A percentile compares a stretch with the other conserved stretches of the same genome.
phyloP scores from a whole-genome alignment of 2,329 filamentous ascomycete species.

The Fusarium verrucosum region DNA sequence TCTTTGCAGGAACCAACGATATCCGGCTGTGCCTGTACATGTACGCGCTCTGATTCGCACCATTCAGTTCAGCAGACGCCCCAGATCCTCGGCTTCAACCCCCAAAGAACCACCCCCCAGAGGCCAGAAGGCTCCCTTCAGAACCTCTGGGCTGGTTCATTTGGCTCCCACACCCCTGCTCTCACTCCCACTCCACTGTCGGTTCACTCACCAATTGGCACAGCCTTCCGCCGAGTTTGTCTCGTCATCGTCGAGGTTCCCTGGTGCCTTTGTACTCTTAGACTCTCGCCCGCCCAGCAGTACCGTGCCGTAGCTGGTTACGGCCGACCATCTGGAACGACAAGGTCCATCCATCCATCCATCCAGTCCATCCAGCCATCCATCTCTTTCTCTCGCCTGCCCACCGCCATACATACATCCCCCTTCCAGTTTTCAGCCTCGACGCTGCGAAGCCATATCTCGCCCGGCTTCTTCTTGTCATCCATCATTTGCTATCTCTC shows the following conservation, averaged over 20 bases:
- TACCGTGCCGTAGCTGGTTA: constrained; percentile 32
- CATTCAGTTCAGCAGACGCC: constrained; percentile 23
- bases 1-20: constrained; percentile 31
- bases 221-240: constrained; percentile 39
- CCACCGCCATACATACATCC: constrained; percentile 41
- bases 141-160: constrained; percentile 34
- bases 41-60: constrained; percentile 18
- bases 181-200: constrained; percentile 35
- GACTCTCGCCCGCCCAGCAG: constrained; percentile 40
- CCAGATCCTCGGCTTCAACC: constrained; percentile 30
- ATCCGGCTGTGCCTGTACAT: constrained; percentile 15
- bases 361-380: constrained; percentile 37
- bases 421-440: constrained; percentile 38
- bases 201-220: constrained; percentile 42
- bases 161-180: constrained; percentile 39
- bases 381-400: constrained; percentile 36
- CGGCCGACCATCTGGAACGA: constrained; percentile 35
- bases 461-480: constrained; percentile 18
- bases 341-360: constrained; percentile 39
- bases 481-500: constrained; percentile 14
- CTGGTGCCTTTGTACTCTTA: constrained; percentile 41
- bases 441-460: constrained; percentile 27
- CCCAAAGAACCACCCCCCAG: constrained; percentile 17
- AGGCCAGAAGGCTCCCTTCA: constrained; percentile 20
- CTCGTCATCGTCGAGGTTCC: constrained; percentile 45